Percentiles rank a stretch among this genome's conserved stretches.
phyloP scores from a whole-genome alignment of 306 rosid genomes.

The Castanospermum australe region DNA sequence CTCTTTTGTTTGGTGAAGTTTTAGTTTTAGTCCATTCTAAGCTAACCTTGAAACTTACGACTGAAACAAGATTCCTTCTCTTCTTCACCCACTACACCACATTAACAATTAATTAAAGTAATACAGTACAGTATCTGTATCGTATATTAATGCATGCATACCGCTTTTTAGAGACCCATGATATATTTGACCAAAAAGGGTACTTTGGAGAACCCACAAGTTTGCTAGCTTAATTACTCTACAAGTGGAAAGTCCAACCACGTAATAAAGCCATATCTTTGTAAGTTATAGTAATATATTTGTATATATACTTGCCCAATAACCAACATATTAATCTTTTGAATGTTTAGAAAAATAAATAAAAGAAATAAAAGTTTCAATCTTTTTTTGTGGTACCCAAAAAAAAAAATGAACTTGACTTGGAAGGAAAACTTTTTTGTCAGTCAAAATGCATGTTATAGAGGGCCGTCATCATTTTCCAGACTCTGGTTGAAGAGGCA shows the following conservation, averaged over 20 bases:
- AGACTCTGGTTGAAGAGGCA: not conserved
- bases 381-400: not conserved
- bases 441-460: not conserved
- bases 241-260: no score
- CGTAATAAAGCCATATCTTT: no score
- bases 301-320: not conserved
- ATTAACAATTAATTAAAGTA: not conserved
- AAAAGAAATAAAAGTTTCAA: not conserved
- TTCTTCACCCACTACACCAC: constrained; percentile 26
- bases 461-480: not conserved
- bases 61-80: not conserved
- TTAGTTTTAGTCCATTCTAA: constrained; percentile 33
- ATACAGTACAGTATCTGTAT: constrained; percentile 12
- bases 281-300: no score
- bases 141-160: not conserved
- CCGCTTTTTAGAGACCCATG: constrained; percentile 7
- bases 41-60: constrained; percentile 26
- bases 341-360: not conserved
- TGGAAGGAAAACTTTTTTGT: not conserved
- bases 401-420: not conserved
- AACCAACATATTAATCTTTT: constrained; percentile 9
- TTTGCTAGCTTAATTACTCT: not conserved
- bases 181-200: constrained; percentile 20
- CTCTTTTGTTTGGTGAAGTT: constrained; percentile 35
- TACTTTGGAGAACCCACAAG: not conserved